Evolutionary conservation across 805 yeast species (phyloP), one percentile per base, ranked within the genome.

Genomic region (Brettanomyces custersianus): DNA sequence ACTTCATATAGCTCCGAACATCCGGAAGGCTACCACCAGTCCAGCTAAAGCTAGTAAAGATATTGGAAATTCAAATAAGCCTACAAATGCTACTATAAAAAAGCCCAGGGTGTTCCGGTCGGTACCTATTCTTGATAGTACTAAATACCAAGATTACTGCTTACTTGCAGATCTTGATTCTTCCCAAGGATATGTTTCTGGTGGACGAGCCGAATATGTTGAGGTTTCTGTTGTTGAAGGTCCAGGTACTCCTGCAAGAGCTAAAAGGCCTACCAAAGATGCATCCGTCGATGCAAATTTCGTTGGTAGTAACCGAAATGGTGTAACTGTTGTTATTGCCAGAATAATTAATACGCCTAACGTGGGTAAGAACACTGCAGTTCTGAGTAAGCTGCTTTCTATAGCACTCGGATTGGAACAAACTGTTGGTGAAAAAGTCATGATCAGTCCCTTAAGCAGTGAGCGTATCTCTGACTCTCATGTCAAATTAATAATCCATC

Each of bases 1-100:
- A 31, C 42, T 60, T 12, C 59, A 56, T 38, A 77, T 90, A 20
- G 85, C 94, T 5, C 96, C 97, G 1, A 77, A 65, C 45, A 59
- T 33, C 5, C 61, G 45, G 70, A 69, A 33, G 62, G 28, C 28
- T 25, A 11, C 73, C 63, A 46, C 11, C 10, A 15, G 12, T 15
- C n/a, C 28, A 8, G 6, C 3, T 7, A 8, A 13, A 8, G 15
- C 8, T 11, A 8, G n/a, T 25, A 7, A 11, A 13, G n/a, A n/a
- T 12, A 25, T 25, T 25, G n/a, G n/a, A 17, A 13, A 17, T 25
- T 25, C 28, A 8, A 12, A n/a, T 25, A 17, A 13, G n/a, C 7
- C 15, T 7, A 13, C 28, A 25, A 25, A 25, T 25, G n/a, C n/a
- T 8, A n/a, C 15, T 13, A 12, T 25, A 6, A n/a, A n/a, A n/a